Base-by-base conservation (phyloP, 108 stramenopile genomes). In the Epipyxis sp. region DNA sequence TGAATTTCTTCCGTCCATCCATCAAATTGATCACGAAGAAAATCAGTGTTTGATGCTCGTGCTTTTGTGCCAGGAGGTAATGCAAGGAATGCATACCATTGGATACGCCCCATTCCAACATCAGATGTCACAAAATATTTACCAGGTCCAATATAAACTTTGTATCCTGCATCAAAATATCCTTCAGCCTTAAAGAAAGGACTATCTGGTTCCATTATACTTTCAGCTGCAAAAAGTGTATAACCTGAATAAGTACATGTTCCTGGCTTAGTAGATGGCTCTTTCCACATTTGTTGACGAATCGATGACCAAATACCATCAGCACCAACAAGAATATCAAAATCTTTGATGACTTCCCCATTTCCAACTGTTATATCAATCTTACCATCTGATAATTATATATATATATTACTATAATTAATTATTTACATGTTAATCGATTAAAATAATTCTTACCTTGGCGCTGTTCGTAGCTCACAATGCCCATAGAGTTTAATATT, bases 1-100 rank as follows among this genome's bases (percentile, higher is more conserved):
- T 91, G 90, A 40, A 97, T 72, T 79, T 97, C 96, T 40, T 92
- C 90, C 68, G 86, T 87, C 96, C 96, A 97, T 32, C 96, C 96
- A 58, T 90, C 84, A 84, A 90, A 91, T 3, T 86, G 69, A 57
- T 87, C 77, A 65, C 88, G 82, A 45, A 91, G 92, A 92, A 88
- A 89, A 25, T 91, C 89, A 16, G 89, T 89, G 76, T 84, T 90
- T 20, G 67, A 68, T n/a, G 82, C 78, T 95, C 82, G 32, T 87
- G 85, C 78, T 83, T 95, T 95, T 77, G 91, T 87, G 54, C 94
- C 94, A 20, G 96, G 93, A 35, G 96, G 94, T n/a, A 94, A 85
- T n/a, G 93, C 94, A 78, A 95, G 91, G 84, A 97, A 95, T 43
- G 96, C 93, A 79, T 97, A 97, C 96, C 96, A 97, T 86, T 97